phyloP scores from a whole-genome alignment of 495 filamentous ascomycete genomes.

The Penicillium cataractarum region DNA sequence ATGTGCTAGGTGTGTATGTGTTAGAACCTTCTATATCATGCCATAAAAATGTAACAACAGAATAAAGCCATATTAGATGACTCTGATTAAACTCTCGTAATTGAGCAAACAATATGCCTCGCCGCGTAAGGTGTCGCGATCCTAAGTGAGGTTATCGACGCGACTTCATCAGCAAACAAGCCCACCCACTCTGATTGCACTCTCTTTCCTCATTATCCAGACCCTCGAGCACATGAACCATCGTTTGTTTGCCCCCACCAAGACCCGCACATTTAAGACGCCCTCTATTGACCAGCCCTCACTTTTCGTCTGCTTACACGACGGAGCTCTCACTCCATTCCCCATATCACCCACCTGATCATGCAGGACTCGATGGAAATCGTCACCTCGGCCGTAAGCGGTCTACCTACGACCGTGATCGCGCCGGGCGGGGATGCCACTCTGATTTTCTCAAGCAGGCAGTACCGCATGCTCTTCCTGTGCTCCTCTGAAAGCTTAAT shows the following conservation, averaged over 20 bases:
- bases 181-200: too few species aligned
- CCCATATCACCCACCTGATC: background rate
- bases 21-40: too few species aligned
- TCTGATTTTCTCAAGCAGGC: background rate
- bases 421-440: background rate
- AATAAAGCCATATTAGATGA: too few species aligned
- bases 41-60: too few species aligned
- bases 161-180: too few species aligned
- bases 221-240: background rate
- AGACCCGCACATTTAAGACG: background rate
- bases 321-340: background rate
- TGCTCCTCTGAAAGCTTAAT: background rate
- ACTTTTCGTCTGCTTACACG: background rate
- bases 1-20: too few species aligned
- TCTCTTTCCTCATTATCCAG: background rate
- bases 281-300: background rate
- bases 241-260: background rate
- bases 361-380: background rate
- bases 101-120: too few species aligned
- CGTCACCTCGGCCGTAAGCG: background rate
- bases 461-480: background rate
- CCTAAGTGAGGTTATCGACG: too few species aligned
- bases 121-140: too few species aligned
- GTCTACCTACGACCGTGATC: background rate
- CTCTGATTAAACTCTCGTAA: too few species aligned